Evolutionary conservation across 2,329 filamentous ascomycete genomes (phyloP).

Genomic region (Sordariomycetes sp.): DNA sequence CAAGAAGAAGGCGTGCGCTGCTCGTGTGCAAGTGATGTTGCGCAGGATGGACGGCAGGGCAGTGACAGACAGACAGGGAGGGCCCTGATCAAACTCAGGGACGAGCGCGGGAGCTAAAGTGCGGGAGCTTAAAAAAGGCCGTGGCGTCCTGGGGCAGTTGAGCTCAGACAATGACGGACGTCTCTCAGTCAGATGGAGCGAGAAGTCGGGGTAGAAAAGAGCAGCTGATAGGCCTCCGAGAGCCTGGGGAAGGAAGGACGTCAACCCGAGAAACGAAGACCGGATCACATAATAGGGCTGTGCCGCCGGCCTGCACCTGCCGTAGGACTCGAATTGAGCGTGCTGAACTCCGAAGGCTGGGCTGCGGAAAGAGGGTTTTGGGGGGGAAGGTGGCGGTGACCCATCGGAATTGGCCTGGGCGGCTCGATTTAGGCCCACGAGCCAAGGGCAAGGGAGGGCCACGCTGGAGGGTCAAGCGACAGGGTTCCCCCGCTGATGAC

Average conservation of each 20-base stretch:
- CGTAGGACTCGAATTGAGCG: neutral
- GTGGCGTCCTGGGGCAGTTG: neutral
- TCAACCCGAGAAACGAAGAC: neutral
- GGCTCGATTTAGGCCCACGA: neutral
- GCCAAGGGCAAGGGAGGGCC: neutral
- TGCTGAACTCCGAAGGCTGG: neutral
- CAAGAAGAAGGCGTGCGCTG: neutral
- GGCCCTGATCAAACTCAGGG: neutral
- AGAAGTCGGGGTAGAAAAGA: neutral
- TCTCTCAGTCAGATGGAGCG: neutral
- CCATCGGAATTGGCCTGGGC: neutral
- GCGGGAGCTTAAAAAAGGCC: neutral
- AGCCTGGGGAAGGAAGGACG: neutral
- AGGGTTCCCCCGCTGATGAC: neutral
- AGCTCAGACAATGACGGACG: neutral
- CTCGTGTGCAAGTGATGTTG: neutral
- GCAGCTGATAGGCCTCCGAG: neutral
- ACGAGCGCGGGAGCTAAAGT: neutral
- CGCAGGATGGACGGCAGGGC: neutral
- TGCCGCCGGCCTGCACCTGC: neutral
- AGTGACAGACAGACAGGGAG: neutral
- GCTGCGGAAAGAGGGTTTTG: neutral
- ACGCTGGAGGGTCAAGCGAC: neutral
- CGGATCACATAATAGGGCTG: neutral
- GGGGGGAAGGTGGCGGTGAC: neutral